Evolutionary conservation across 2,329 filamentous ascomycete genomes (phyloP).

Genomic region (Phaeosphaeriaceae sp.): DNA sequence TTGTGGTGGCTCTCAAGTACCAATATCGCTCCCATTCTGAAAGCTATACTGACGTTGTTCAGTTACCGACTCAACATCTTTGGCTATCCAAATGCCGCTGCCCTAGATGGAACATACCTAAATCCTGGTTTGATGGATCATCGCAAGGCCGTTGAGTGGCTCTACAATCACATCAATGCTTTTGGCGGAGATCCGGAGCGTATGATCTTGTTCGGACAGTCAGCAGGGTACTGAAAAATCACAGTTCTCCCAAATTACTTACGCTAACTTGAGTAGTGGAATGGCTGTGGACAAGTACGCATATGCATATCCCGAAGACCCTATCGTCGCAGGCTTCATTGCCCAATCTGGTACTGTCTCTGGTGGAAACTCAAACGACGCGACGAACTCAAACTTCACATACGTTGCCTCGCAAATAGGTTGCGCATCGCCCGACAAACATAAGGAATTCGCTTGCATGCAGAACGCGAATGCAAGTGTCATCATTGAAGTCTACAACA

Average conservation of each 20-base stretch:
- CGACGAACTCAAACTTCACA: conserved; percentile 26
- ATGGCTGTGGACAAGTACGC: conserved; percentile 55
- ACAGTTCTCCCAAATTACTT: background rate
- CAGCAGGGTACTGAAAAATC: conserved; percentile 26
- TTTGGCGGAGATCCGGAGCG: conserved; percentile 39
- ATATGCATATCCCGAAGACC: conserved; percentile 55
- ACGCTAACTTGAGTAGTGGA: conserved; percentile 19
- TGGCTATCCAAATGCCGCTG: conserved; percentile 41
- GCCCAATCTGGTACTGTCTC: conserved; percentile 37
- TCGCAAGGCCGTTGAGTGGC: conserved; percentile 46
- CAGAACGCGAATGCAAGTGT: conserved; percentile 33
- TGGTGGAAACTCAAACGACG: conserved; percentile 13
- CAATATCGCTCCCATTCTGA: background rate
- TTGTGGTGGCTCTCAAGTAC: conserved; percentile 50
- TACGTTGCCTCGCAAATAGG: conserved; percentile 30
- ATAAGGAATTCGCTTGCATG: conserved; percentile 46
- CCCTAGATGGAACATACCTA: conserved; percentile 35
- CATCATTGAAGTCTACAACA: conserved; percentile 41
- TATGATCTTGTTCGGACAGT: conserved; percentile 48
- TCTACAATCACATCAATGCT: conserved; percentile 45
- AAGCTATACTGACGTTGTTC: conserved; percentile 1
- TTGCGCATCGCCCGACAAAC: conserved; percentile 15
- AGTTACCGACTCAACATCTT: conserved; percentile 46
- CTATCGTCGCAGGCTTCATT: conserved; percentile 56
- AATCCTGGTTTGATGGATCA: conserved; percentile 47